Conservation (phyloP, 352 stramenopile genomes). For the Phytophthora ramorum region DNA sequence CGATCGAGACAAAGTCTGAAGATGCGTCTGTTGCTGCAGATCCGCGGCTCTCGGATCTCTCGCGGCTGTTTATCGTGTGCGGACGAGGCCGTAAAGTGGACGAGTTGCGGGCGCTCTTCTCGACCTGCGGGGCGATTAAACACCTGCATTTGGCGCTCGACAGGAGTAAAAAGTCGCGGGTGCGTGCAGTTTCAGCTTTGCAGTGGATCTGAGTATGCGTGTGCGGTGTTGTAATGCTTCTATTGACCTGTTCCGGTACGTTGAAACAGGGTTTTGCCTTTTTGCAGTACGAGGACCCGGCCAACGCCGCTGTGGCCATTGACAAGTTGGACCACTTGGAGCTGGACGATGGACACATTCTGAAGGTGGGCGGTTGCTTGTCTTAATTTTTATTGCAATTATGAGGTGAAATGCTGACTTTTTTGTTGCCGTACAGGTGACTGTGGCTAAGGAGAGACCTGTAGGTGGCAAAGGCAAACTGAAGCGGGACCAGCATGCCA, state of each 20-base stretch:
- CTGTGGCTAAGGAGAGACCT: constrained; percentile 62
- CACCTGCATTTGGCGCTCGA: constrained; percentile 77
- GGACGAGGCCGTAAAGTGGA: constrained; percentile 69
- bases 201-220: constrained; percentile 3
- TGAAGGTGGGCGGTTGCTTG: constrained; percentile 53
- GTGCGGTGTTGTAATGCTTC: not conserved
- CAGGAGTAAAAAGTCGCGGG: constrained; percentile 78
- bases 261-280: constrained; percentile 76
- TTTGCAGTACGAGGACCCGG: constrained; percentile 69
- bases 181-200: constrained; percentile 26
- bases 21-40: not conserved
- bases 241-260: constrained; percentile 3
- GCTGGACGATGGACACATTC: constrained; percentile 72
- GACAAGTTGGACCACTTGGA: constrained; percentile 65
- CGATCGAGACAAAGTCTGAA: not conserved
- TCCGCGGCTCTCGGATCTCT: constrained; percentile 24
- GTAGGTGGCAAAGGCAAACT: constrained; percentile 57
- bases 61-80: constrained; percentile 76
- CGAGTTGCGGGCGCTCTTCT: constrained; percentile 70
- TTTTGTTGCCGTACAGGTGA: constrained; percentile 51
- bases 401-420: constrained; percentile 3
- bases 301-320: constrained; percentile 58
- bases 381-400: not conserved
- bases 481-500: constrained; percentile 70
- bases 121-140: constrained; percentile 62